These are phyloP conservation scores for Drechmeria coniospora DNA, from an alignment of 2,329 filamentous ascomycete species.

Conservation along the genomic window DNA sequence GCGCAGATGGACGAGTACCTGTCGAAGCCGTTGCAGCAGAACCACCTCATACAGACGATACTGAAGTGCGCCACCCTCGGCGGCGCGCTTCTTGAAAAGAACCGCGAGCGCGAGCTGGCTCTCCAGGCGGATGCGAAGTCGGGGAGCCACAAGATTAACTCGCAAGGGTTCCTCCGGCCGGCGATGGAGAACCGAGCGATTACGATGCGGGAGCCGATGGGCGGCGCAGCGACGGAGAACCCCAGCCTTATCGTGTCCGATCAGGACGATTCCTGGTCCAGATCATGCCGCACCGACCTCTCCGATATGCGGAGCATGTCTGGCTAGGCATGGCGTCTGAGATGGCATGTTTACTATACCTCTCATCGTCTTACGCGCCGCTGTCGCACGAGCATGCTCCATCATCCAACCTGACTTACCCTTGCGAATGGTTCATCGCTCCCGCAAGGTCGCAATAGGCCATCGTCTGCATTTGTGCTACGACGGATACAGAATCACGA, in stretches of 20 bases:
- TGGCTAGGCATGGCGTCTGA: conserved; percentile 16
- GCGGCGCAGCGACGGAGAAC: conserved; percentile 40
- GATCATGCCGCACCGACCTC: conserved; percentile 31
- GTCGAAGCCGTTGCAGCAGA: conserved; percentile 91
- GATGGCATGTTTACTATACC: conserved; percentile 11
- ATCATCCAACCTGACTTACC: too few relatives aligned
- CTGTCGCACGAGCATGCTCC: not conserved
- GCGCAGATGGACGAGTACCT: conserved; percentile 99
- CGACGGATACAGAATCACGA: too few relatives aligned
- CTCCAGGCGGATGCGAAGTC: conserved; percentile 34
- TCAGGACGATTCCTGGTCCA: conserved; percentile 30
- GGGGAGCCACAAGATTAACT: conserved; percentile 22
- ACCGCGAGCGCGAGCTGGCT: conserved; percentile 43
- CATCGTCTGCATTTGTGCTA: too few relatives aligned
- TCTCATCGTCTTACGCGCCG: not conserved
- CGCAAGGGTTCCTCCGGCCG: conserved; percentile 22
- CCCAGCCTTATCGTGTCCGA: conserved; percentile 38
- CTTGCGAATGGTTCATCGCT: too few relatives aligned
- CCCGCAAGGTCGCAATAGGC: too few relatives aligned
- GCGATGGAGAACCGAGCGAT: conserved; percentile 44
- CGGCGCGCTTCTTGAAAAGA: conserved; percentile 65
- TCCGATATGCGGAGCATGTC: conserved; percentile 23
- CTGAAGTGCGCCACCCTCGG: conserved; percentile 91
- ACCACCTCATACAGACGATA: conserved; percentile 94
- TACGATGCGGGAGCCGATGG: conserved; percentile 50